Percentiles rank a stretch among this genome's conserved stretches.
These are phyloP conservation scores for Leishmania martiniquensis DNA, from an alignment of 208 protist genomes.

Conservation along the genomic window DNA sequence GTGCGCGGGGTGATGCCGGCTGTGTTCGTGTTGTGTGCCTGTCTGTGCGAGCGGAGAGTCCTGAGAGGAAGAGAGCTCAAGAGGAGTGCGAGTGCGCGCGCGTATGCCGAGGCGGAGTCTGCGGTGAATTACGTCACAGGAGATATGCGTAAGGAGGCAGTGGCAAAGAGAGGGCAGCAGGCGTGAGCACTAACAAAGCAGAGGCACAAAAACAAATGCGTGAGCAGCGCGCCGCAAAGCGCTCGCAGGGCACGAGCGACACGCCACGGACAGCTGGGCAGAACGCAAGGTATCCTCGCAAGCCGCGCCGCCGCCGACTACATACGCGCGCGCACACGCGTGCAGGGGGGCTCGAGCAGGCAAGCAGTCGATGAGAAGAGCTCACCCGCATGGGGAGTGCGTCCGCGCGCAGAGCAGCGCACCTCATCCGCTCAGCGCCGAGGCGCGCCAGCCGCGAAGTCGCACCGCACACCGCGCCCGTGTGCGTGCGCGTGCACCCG, in stretches of 20 bases:
- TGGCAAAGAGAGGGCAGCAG: neutral
- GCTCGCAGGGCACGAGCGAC: no score
- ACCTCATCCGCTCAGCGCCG: neutral
- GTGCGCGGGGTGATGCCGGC: neutral
- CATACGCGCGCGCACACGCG: no score
- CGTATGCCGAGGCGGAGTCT: neutral
- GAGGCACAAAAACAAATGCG: neutral
- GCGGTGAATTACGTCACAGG: neutral
- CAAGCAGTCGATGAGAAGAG: neutral
- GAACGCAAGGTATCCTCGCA: no score
- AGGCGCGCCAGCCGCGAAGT: neutral
- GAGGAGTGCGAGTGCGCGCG: neutral
- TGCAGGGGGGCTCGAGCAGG: no score
- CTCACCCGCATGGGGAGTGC: neutral
- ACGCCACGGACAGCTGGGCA: no score
- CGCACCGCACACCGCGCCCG: neutral
- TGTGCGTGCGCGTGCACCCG: neutral
- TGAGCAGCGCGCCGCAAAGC: no score
- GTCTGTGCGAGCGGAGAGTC: neutral
- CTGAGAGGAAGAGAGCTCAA: neutral
- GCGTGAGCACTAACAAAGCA: neutral
- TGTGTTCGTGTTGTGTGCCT: neutral
- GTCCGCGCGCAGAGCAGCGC: neutral
- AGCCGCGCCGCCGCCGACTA: no score
- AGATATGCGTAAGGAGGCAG: no score